These are phyloP conservation scores for Leptodermis oblonga DNA, from an alignment of 257 asterid species.

Conservation along the genomic window DNA sequence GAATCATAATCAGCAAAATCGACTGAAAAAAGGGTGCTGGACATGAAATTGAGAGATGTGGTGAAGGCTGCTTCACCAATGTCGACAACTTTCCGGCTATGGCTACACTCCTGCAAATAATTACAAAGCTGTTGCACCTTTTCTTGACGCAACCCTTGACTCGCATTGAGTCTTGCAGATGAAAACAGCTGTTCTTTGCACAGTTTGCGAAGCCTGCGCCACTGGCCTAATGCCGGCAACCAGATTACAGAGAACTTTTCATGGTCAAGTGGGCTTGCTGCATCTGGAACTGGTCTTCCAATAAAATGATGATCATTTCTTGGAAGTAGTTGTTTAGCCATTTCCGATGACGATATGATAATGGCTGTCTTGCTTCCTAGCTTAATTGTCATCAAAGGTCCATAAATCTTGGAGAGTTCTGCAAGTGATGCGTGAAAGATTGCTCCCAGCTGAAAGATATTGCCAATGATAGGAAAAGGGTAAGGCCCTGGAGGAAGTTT, in stretches of 20 bases:
- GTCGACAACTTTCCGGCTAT: neutral
- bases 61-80: constrained; percentile 9
- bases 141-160: constrained; percentile 21
- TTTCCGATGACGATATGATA: constrained; percentile 26
- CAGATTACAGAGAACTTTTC: constrained; percentile 11
- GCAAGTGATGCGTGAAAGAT: constrained; percentile 27
- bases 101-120: constrained; percentile 13
- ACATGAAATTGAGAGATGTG: neutral
- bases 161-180: neutral
- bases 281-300: neutral
- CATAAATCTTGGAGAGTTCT: constrained; percentile 27
- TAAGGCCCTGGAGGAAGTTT: constrained; percentile 21
- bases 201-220: constrained; percentile 27
- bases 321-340: constrained; percentile 23
- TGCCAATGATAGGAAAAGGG: constrained; percentile 29
- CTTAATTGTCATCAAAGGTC: constrained; percentile 33
- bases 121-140: constrained; percentile 16
- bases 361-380: constrained; percentile 21
- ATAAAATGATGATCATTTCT: constrained; percentile 22
- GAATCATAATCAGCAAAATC: constrained; percentile 9
- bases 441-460: constrained; percentile 26
- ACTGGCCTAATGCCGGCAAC: constrained; percentile 10
- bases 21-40: constrained; percentile 3
- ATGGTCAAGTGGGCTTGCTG: constrained; percentile 2
- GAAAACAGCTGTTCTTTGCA: constrained; percentile 29